Base-by-base conservation (phyloP, 768 basidiomycete genomes). In the Calocera viscosa region DNA sequence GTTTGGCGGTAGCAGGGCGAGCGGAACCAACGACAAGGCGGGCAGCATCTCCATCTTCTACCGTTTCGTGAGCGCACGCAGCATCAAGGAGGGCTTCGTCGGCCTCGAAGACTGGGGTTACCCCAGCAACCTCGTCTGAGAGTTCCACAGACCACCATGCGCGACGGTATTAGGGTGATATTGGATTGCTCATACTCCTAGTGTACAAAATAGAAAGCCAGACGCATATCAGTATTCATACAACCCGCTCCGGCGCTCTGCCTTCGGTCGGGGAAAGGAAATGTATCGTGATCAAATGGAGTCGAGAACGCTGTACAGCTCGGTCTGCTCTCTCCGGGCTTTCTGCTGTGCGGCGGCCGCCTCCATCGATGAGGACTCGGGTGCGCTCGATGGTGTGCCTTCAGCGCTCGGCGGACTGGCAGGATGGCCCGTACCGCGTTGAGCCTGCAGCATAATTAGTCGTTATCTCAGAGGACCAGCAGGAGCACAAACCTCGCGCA, bases 1-100 rank as follows among this genome's bases (percentile, higher is more conserved):
- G 12, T 99, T 99, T 74, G 96, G 96, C 63, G 96, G 96, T 33
- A 91, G 86, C 1, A 85, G 94, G 39, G 90, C 83, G 34, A 91
- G 89, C 73, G 95, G 96, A 32, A 99, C 95, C 69, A 98, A 98
- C 80, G 96, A 98, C 77, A 99, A 98, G 79, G 93, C 94, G 0
- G 96, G 90, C 26, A 91, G 90, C 69, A 84, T 91, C 69, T 80
- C 76, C 63, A 83, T 88, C 72, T 87, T 84, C 78, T 86, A 85
- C 77, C 82, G 94, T 66, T 92, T 94, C 77, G 85, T 95, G 68
- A 87, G 87, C 66, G 86, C 90, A 64, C 82, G 96, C 74, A 92
- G 88, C 71, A 93, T 99, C 82, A 99, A 99, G 82, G 96, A 99
- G 80, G 94, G 89, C 75, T 97, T 98, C 73, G 85, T 94, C 41